These are phyloP conservation scores for Kodamaea ohmeri DNA, from an alignment of 1,139 yeast genomes.

Conservation along the genomic window DNA sequence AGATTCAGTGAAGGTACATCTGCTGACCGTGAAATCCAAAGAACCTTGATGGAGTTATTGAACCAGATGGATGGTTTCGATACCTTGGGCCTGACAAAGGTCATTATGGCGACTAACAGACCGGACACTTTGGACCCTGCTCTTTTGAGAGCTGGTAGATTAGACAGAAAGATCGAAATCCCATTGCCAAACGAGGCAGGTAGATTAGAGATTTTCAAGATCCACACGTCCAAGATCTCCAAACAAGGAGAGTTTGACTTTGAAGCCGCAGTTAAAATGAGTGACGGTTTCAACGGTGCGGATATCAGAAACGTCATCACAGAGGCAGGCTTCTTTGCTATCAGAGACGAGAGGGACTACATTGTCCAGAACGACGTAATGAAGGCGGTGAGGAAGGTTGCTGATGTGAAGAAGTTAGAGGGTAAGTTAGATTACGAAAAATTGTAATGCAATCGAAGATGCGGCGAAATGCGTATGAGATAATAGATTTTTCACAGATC, in stretches of 20 bases:
- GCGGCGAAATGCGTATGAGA: not conserved
- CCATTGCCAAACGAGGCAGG: slow-evolving; percentile 97
- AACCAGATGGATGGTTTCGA: slow-evolving; percentile 99
- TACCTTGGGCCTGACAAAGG: slow-evolving; percentile 93
- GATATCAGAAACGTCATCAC: slow-evolving; percentile 96
- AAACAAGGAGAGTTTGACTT: slow-evolving; percentile 96
- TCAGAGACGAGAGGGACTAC: slow-evolving; percentile 95
- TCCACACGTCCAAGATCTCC: slow-evolving; percentile 81
- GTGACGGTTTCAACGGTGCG: slow-evolving; percentile 99
- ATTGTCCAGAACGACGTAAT: slow-evolving; percentile 89
- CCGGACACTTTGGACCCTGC: slow-evolving; percentile 99
- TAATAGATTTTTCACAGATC: not conserved
- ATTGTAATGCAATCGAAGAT: slow-evolving; percentile 38
- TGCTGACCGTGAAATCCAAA: slow-evolving; percentile 98
- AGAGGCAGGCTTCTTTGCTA: slow-evolving; percentile 99
- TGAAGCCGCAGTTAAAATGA: slow-evolving; percentile 96
- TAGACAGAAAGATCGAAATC: slow-evolving; percentile 95
- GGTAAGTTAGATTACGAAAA: slow-evolving; percentile 94
- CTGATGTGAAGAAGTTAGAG: slow-evolving; percentile 94
- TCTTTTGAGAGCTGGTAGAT: slow-evolving; percentile 93
- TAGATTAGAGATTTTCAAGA: slow-evolving; percentile 89
- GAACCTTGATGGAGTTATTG: slow-evolving; percentile 95
- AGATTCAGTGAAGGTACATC: slow-evolving; percentile 98
- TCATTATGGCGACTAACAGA: slow-evolving; percentile 98
- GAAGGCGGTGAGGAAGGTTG: slow-evolving; percentile 98